These are phyloP conservation scores for Kuraishia ogatae DNA, from an alignment of 805 yeast species.

Conservation along the genomic window DNA sequence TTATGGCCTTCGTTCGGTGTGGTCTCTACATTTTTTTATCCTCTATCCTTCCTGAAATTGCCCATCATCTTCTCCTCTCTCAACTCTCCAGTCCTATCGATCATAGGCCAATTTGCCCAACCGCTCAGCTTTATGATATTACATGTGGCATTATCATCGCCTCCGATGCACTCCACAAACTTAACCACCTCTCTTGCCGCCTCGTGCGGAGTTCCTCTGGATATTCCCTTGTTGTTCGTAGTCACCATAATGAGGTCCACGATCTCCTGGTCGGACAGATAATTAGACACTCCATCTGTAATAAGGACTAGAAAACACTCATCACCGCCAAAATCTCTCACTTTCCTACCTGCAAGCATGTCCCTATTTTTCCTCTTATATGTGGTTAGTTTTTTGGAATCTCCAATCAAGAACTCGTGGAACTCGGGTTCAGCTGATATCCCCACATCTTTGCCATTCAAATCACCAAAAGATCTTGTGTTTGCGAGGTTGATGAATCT, in stretches of 20 bases:
- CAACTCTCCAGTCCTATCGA: slow-evolving; percentile 74
- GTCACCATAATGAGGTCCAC: slow-evolving; percentile 78
- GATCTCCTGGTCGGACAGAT: slow-evolving; percentile 81
- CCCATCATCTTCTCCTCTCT: slow-evolving; percentile 56
- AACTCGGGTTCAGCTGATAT: slow-evolving; percentile 91
- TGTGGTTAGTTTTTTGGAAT: slow-evolving; percentile 29
- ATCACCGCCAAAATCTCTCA: slow-evolving; percentile 60
- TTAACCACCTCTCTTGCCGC: slow-evolving; percentile 81
- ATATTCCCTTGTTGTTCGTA: slow-evolving; percentile 52
- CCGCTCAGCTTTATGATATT: slow-evolving; percentile 70
- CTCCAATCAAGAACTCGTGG: slow-evolving; percentile 59
- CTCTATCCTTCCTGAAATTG: neutral
- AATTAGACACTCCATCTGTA: slow-evolving; percentile 82
- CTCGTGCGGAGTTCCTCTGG: slow-evolving; percentile 70
- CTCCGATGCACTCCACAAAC: slow-evolving; percentile 80
- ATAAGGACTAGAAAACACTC: slow-evolving; percentile 80
- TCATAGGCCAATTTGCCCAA: slow-evolving; percentile 90
- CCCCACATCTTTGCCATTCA: slow-evolving; percentile 72
- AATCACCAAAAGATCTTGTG: slow-evolving; percentile 91
- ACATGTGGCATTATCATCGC: slow-evolving; percentile 96
- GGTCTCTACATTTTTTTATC: neutral
- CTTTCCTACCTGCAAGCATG: slow-evolving; percentile 9
- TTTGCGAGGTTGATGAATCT: slow-evolving; percentile 76
- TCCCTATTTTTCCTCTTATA: slow-evolving; percentile 16
- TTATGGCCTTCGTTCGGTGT: too few relatives aligned